Base-by-base conservation (phyloP, 2,329 filamentous ascomycete genomes). In the Aspergillus cejpii region DNA sequence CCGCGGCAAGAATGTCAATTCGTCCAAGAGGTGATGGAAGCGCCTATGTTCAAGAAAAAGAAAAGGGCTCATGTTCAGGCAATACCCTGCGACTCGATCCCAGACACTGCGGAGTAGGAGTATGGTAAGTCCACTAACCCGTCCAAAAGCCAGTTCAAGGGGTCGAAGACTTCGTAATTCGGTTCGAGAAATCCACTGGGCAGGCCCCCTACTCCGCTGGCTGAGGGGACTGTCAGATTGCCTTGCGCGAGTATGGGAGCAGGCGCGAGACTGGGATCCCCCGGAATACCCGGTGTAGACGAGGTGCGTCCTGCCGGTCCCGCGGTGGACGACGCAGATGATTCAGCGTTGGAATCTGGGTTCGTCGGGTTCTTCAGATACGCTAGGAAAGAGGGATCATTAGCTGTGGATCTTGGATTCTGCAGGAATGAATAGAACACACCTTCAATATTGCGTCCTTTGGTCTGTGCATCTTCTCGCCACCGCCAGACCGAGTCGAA, bases 91-190 rank as follows among this genome's bases (percentile, higher is more conserved):
- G 66, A 51, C 50, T 75, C 73, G 45, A 75, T 58, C 3, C 71
- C 72, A 24, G 71, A 69, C 45, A 74, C 61, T 49, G 83, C 79
- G 28, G 76, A 73, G 57, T 79, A 83, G 8, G 74, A 76, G 60
- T 84, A 89, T 52, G 86, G 87, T 61, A 91, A 85, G 61, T 90
- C 85, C 48, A 92, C 74, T 26, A 91, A 74, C 11, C 87, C 87
- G 64, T 96, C 90, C 48, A 96, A 73, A 74, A 94, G 88, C 90
- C 90, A 96, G 64, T 91, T 87, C 58, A 95, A 76, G 1, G 90
- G 87, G 67, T 95, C 89, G 60, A 94, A 95, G 50, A 94, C 87
- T 64, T 94, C 87, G 64, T 89, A 89, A 56, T 81, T 84, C 7
- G 80, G 78, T 44, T 85, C 78, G 53, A 78, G 76, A 51, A 86